Evolutionary conservation across 371 early-diverging fungal genomes (phyloP), one percentile per base, ranked within the genome.

Genomic region (Circinella umbellata): DNA sequence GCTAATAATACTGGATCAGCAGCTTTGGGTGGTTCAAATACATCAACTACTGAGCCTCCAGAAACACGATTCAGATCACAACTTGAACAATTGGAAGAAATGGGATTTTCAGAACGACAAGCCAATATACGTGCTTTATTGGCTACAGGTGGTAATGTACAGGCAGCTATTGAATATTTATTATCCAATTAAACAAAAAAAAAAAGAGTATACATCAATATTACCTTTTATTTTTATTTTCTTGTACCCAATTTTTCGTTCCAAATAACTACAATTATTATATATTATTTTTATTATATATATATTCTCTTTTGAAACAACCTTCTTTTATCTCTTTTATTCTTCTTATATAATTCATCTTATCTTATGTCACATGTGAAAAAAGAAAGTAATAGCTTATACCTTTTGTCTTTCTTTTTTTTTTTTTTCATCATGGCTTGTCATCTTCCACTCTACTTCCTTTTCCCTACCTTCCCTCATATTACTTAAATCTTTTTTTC

Each of bases 101-200:
- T 94, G 91, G 96, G 96, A 20, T 96, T 95, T 72, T 72, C 82
- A 35, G 92, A 95, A 78, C 82, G 86, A 39, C 84, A 85, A 60
- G 81, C 85, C 51, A 96, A 95, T 80, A 76, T 93, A 5, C 84
- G 90, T 37, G 92, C 93, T 3, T 82, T 95, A 51, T 76, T 90
- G 60, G 90, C 90, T n/a, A 87, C 90, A 42, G 89, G 92, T 61
- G 95, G 95, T 18, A 88, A 95, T 75, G 88, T 93, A 39, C 79
- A 88, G 63, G 86, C 88, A 14, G 92, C 92, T 37, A 86, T 91
- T 68, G 91, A 91, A 74, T 89, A 82, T 61, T 76, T 88, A 37
- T 74, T 85, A 60, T 71, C 74, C 14, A 64, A 70, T 37, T 65
- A 65, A 57, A 34, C 4, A 34, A 27, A 55, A 20, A 10, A 6